Conservation (phyloP, 129 eudicot species). For the Pittosporum tobira region DNA sequence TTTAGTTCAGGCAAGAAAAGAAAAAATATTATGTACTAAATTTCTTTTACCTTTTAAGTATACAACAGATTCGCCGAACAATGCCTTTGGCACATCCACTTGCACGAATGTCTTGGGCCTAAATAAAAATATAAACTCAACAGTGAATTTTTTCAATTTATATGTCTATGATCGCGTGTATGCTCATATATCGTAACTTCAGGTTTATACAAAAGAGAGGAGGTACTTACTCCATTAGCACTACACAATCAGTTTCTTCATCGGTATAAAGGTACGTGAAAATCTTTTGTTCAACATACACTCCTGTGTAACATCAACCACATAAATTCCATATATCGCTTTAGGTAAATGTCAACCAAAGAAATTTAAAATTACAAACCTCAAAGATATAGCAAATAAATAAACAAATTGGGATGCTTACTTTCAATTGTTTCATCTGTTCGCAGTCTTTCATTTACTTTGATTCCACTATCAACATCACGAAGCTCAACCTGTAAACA, state of each 20-base stretch:
- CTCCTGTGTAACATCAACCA: conserved; percentile 38
- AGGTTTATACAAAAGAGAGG: neutral
- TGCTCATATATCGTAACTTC: neutral
- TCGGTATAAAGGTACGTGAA: conserved; percentile 68
- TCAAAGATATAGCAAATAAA: neutral
- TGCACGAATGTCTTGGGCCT: conserved; percentile 71
- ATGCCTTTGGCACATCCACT: conserved; percentile 67
- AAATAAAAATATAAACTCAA: conserved; percentile 12
- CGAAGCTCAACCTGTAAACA: conserved; percentile 83
- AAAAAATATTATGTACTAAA: neutral
- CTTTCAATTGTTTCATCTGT: conserved; percentile 89
- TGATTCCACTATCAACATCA: conserved; percentile 86
- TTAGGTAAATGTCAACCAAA: neutral
- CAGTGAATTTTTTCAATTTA: neutral
- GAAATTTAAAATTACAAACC: neutral
- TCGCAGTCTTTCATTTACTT: conserved; percentile 84
- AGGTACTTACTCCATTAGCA: conserved; percentile 70
- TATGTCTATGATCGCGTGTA: neutral
- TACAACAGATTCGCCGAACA: conserved; percentile 64
- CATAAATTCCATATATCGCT: neutral
- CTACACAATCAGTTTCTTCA: conserved; percentile 62
- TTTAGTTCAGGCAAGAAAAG: too few species aligned
- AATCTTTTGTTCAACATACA: conserved; percentile 62
- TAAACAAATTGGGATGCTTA: conserved; percentile 18
- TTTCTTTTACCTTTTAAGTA: conserved; percentile 65